Evolutionary conservation across 2,329 filamentous ascomycete species (phyloP).

Genomic region (Monosporascus sp.): DNA sequence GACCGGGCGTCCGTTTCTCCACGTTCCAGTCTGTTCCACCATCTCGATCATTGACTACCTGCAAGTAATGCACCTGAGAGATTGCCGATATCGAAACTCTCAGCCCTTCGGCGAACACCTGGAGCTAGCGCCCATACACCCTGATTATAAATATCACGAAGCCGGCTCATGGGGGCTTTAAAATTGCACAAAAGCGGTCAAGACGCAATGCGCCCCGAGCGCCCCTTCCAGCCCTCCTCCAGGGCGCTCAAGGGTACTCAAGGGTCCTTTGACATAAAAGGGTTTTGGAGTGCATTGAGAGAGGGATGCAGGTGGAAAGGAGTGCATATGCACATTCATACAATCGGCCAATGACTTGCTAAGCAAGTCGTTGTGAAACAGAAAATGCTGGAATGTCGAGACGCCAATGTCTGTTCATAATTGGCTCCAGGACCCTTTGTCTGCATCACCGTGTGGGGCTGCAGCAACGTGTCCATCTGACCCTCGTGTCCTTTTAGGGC

Average conservation of each 20-base stretch:
- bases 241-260: background rate
- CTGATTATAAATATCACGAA: no score
- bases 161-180: background rate
- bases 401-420: constrained; percentile 10
- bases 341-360: constrained; percentile 23
- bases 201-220: background rate
- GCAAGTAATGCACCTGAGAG: background rate
- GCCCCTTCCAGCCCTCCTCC: background rate
- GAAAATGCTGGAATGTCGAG: constrained; percentile 30
- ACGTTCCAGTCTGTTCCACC: background rate
- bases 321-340: constrained; percentile 26
- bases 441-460: constrained; percentile 6
- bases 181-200: constrained; percentile 1
- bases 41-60: no score
- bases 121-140: background rate
- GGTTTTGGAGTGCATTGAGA: background rate
- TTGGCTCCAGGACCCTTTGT: background rate
- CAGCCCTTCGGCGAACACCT: background rate
- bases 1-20: background rate
- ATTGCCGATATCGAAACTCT: background rate
- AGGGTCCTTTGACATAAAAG: background rate
- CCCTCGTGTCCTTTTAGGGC: constrained; percentile 3
- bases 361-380: constrained; percentile 28
- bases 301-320: constrained; percentile 31
- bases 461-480: constrained; percentile 23